phyloP scores from a whole-genome alignment of 176 grass and related monocot species.

The Miscanthus lutarioriparius region DNA sequence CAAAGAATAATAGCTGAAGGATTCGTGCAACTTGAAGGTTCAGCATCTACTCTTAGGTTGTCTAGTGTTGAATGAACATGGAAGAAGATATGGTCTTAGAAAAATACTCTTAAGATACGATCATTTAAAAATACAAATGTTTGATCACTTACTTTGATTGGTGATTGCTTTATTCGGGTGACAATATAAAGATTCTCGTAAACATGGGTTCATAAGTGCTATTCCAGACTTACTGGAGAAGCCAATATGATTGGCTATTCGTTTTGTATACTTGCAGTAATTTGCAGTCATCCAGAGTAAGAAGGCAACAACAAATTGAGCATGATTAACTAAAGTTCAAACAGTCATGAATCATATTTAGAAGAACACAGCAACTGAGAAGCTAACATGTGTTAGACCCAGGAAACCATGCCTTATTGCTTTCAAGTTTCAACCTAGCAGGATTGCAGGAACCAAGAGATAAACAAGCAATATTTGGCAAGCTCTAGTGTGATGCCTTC shows the following conservation, averaged over 20 bases:
- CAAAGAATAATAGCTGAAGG: conserved; percentile 15
- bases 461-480: conserved; percentile 9
- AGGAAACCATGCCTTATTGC: not conserved
- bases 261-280: not conserved
- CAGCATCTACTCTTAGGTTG: conserved; percentile 12
- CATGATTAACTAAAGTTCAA: not conserved
- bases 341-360: not conserved
- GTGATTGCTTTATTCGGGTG: conserved; percentile 24
- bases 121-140: conserved; percentile 19
- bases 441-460: not conserved
- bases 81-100: conserved; percentile 36
- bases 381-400: not conserved
- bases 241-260: conserved; percentile 18
- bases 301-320: conserved; percentile 1
- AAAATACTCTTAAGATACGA: conserved; percentile 21
- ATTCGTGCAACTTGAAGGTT: not conserved
- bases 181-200: conserved; percentile 32
- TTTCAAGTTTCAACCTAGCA: not conserved
- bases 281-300: conserved; percentile 20
- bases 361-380: not conserved
- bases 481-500: conserved; percentile 13
- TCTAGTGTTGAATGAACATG: conserved; percentile 21
- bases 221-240: conserved; percentile 51
- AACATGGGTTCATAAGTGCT: conserved; percentile 16
- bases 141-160: conserved; percentile 18